A percentile compares a stretch with the other conserved stretches of the same genome.
Conservation (phyloP, 306 rosid species). For the Albizia julibrissin region DNA sequence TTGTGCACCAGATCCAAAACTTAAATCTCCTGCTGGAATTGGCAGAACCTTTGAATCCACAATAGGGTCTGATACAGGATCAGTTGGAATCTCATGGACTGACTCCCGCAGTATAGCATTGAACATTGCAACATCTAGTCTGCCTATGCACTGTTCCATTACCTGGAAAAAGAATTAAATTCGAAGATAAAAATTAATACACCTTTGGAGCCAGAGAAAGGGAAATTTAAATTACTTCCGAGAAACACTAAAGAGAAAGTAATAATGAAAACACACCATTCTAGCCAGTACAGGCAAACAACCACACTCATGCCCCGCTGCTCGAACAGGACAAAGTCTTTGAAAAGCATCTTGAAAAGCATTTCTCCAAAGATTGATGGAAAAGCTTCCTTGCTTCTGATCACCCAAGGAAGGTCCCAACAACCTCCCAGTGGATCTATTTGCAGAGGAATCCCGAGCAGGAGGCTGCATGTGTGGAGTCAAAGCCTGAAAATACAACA, state of each 20-base stretch:
- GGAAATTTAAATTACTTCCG: constrained; percentile 8
- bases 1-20: constrained; percentile 98
- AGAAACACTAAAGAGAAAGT: constrained; percentile 18
- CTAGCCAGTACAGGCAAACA: constrained; percentile 85
- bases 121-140: constrained; percentile 95
- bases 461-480: constrained; percentile 91
- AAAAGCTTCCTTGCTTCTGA: constrained; percentile 86
- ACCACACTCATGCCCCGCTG: constrained; percentile 97
- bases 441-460: constrained; percentile 40
- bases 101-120: constrained; percentile 98
- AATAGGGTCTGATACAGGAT: constrained; percentile 95
- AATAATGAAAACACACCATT: constrained; percentile 56
- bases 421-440: constrained; percentile 51
- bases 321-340: constrained; percentile 91
- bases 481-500: constrained; percentile 67
- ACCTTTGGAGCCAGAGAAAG: constrained; percentile 23
- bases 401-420: constrained; percentile 85
- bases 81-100: constrained; percentile 90
- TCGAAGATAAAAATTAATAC: constrained; percentile 15
- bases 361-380: constrained; percentile 74
- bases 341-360: constrained; percentile 93
- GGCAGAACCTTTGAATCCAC: constrained; percentile 91
- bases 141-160: constrained; percentile 84
- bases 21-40: constrained; percentile 93
- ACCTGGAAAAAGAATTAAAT: constrained; percentile 55